Base-by-base conservation (phyloP, 345 rosid species). In the Iberis pinnata region DNA sequence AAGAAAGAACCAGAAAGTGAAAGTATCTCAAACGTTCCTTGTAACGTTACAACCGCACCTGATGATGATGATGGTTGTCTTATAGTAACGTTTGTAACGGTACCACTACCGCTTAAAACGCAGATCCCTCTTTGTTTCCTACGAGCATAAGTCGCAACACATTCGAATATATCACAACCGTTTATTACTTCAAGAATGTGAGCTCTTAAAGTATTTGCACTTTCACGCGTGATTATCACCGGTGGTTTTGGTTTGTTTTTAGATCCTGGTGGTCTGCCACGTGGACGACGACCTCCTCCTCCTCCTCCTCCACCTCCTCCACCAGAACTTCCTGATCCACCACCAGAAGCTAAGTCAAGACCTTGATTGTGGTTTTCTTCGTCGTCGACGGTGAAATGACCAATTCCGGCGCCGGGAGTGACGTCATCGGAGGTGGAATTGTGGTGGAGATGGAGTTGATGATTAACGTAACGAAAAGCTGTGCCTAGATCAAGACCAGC, bases 181-280 rank as follows among this genome's bases (percentile, higher is more conserved):
- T 61, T 83, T 55, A 80, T 88, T 4, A 92, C 85, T 72, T 92
- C 98, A 16, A 92, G 82, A 77, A 92, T 88, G 86, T 92, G 98
- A 15, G 97, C 98, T 31, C 98, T 80, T 1, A 92, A 85, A 4
- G 95, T 88, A 68, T 92, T 88, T 18, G 98, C 90, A 63, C 98
- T 92, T 69, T 92, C 98, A 20, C 95, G 61, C 9, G 98, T 88
- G 48, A 92, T 85, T 51, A 92, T 92, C 13, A 92, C 88, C 0
- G 98, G 95, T 14, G 97, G 98, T 61, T 83, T 92, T 0, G 90
- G 76, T 65, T 84, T 92, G 81, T 92, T 92, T 56, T 88, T 92
- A 15, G 98, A 88, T n/a, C 98, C 97, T 0, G 95, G 79, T 1
- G 98, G 98, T 9, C 98, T 80, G 1, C 98, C 98, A 9, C 97